Conservation (phyloP, 208 protist species). For the Jaenimonas drosophilae region DNA sequence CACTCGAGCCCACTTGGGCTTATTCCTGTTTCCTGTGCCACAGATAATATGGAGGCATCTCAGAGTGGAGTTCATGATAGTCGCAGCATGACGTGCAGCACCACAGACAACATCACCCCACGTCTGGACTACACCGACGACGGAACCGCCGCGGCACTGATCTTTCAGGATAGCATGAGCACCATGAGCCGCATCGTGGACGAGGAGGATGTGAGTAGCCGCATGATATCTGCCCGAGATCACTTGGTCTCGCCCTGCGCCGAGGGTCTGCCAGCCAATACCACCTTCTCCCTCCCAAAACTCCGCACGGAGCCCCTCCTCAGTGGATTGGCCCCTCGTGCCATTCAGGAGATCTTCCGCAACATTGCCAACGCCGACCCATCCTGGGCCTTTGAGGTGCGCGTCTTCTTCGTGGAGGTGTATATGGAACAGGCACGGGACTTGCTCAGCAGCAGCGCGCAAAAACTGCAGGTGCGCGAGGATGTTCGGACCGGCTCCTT, state of each 20-base stretch:
- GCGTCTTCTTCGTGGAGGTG: conserved; percentile 94
- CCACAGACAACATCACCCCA: too few species aligned
- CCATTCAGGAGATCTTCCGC: conserved; percentile 88
- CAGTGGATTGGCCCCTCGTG: conserved; percentile 89
- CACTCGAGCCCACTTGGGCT: too few species aligned
- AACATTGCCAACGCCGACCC: conserved; percentile 50
- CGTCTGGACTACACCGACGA: too few species aligned
- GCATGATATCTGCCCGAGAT: neutral
- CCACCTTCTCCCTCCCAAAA: too few species aligned
- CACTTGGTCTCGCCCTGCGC: neutral
- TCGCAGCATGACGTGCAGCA: too few species aligned
- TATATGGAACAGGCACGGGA: conserved; percentile 97
- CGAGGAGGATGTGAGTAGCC: conserved; percentile 1
- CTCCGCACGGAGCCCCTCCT: too few species aligned
- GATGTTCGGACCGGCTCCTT: conserved; percentile 48
- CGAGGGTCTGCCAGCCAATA: neutral
- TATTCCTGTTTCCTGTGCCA: too few species aligned
- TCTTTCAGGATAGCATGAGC: too few species aligned
- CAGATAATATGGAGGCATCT: too few species aligned
- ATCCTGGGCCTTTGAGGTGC: conserved; percentile 89
- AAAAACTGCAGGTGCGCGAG: conserved; percentile 54
- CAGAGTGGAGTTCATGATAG: too few species aligned
- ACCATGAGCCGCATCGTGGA: too few species aligned
- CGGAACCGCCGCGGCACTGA: too few species aligned
- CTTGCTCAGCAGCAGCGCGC: conserved; percentile 40